Conservation (phyloP, 2,329 filamentous ascomycete genomes). For the Colletotrichum ledebouriae region DNA sequence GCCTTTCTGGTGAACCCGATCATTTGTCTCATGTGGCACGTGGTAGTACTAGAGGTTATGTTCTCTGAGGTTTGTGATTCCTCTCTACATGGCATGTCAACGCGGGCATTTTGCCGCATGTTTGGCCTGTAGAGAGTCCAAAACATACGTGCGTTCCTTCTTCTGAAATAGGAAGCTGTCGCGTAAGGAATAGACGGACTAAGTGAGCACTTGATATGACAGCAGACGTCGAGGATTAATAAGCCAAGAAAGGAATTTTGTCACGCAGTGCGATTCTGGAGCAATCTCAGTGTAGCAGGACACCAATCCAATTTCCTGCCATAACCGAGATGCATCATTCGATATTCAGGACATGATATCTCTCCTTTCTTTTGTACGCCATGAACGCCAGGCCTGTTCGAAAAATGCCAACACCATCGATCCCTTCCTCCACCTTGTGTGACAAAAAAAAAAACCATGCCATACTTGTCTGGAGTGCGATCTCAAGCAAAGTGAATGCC, state of each 20-base stretch:
- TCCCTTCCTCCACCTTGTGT: neutral
- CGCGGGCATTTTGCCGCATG: too few relatives aligned
- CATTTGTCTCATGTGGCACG: conserved; percentile 1
- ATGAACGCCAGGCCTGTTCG: conserved; percentile 37
- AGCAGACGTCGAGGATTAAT: too few relatives aligned
- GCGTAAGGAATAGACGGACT: too few relatives aligned
- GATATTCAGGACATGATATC: conserved; percentile 22
- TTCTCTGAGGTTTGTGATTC: neutral
- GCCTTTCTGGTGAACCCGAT: neutral
- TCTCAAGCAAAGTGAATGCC: conserved; percentile 88
- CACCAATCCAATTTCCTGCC: neutral
- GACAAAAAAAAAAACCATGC: neutral
- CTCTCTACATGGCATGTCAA: neutral
- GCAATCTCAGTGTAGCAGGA: neutral
- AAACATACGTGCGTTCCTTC: too few relatives aligned
- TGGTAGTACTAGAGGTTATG: neutral
- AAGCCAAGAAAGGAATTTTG: too few relatives aligned
- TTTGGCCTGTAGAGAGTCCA: too few relatives aligned
- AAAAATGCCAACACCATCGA: neutral
- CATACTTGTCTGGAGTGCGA: too few relatives aligned
- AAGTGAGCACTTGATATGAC: too few relatives aligned
- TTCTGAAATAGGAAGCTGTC: too few relatives aligned
- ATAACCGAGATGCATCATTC: conserved; percentile 7
- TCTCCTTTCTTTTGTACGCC: conserved; percentile 36
- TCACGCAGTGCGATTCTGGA: too few relatives aligned